Percentiles rank a stretch among this genome's conserved stretches.
These are phyloP conservation scores for Tephrocybe rancida DNA, from an alignment of 768 basidiomycete genomes.

Conservation along the genomic window DNA sequence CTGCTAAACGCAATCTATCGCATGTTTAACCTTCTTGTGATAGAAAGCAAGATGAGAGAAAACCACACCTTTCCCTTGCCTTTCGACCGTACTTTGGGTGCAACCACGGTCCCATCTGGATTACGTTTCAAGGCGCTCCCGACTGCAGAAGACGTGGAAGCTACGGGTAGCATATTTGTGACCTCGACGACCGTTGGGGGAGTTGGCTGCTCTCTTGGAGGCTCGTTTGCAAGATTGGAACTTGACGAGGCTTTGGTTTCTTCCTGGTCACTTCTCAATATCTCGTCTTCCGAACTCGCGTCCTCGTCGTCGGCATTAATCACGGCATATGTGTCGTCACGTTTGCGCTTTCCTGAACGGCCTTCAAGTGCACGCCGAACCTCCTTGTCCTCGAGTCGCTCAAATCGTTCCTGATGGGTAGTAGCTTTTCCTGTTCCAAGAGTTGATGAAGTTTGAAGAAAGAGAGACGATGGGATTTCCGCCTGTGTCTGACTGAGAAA, in stretches of 20 bases:
- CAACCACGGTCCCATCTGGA: conserved; percentile 57
- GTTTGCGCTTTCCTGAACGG: conserved; percentile 49
- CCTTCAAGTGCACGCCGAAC: conserved; percentile 55
- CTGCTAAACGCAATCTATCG: conserved; percentile 42
- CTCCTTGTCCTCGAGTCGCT: conserved; percentile 61
- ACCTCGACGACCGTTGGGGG: neutral
- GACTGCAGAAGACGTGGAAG: conserved; percentile 32
- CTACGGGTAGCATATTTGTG: conserved; percentile 12
- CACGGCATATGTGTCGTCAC: conserved; percentile 40
- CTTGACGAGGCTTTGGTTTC: neutral
- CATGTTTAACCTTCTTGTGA: conserved; percentile 1
- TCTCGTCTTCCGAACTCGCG: conserved; percentile 26
- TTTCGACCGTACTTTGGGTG: conserved; percentile 52
- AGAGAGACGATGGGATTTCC: conserved; percentile 53
- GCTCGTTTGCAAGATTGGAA: conserved; percentile 3
- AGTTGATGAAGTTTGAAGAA: conserved; percentile 79
- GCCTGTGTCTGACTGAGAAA: conserved; percentile 74
- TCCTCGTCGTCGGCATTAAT: conserved; percentile 33
- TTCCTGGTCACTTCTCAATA: conserved; percentile 12
- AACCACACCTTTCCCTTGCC: conserved; percentile 45
- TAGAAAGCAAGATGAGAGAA: conserved; percentile 4
- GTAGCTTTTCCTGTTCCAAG: conserved; percentile 73
- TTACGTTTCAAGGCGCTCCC: conserved; percentile 72
- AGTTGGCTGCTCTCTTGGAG: neutral
- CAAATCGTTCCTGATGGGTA: conserved; percentile 63